Conservation (phyloP, 2,329 filamentous ascomycete genomes). For the Hypoxylon sp. region DNA sequence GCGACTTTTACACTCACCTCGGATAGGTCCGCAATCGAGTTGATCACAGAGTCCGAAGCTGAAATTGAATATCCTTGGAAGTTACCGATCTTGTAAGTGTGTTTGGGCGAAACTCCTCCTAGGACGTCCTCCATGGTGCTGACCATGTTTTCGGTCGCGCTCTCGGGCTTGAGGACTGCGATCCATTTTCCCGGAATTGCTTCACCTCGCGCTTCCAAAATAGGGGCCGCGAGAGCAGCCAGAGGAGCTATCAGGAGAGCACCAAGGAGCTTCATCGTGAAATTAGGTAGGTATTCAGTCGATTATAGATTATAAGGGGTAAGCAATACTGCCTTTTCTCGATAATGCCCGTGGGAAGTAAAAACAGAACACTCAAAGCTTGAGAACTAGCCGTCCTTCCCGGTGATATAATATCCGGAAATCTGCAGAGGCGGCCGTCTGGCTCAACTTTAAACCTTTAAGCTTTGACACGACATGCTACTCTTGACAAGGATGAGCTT, state of each 20-base stretch:
- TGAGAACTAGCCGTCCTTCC: background rate
- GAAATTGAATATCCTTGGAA: conserved; percentile 51
- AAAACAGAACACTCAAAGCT: conserved; percentile 14
- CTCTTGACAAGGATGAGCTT: conserved; percentile 14
- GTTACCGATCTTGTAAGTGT: conserved; percentile 47
- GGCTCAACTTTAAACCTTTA: conserved; percentile 38
- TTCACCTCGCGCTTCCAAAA: conserved; percentile 45
- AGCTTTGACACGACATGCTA: conserved; percentile 22
- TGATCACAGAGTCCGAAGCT: conserved; percentile 46
- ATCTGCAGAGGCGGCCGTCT: conserved; percentile 7
- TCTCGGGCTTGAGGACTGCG: conserved; percentile 50
- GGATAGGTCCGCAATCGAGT: conserved; percentile 42
- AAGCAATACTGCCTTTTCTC: conserved; percentile 2
- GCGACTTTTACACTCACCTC: conserved; percentile 39
- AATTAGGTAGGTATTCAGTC: conserved; percentile 9
- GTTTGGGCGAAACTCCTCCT: conserved; percentile 39
- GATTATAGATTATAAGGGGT: background rate
- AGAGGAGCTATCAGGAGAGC: conserved; percentile 41
- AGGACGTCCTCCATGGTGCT: conserved; percentile 29
- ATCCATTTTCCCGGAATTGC: conserved; percentile 51
- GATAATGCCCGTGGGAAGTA: conserved; percentile 3
- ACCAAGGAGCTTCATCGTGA: conserved; percentile 49
- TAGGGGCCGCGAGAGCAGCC: conserved; percentile 48
- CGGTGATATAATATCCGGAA: conserved; percentile 3
- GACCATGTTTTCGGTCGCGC: conserved; percentile 23